phyloP scores from a whole-genome alignment of 176 grass and related monocot species.

The Leersia perrieri region DNA sequence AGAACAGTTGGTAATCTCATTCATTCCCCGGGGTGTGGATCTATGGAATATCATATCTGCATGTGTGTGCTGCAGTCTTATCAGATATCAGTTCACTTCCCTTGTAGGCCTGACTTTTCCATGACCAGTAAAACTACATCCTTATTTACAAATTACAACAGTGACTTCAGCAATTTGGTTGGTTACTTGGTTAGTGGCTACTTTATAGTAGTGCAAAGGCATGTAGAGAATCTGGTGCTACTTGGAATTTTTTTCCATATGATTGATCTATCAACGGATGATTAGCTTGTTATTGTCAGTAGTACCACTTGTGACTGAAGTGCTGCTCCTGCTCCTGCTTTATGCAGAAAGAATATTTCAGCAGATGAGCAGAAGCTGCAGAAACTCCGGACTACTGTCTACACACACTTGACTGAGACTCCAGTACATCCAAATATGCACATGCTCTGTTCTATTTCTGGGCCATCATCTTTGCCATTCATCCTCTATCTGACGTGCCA shows the following conservation, averaged over 20 bases:
- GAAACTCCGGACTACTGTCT: background rate
- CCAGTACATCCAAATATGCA: background rate
- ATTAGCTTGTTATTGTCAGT: background rate
- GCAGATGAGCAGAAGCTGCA: background rate
- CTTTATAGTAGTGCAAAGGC: background rate
- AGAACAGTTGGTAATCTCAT: conserved; percentile 13
- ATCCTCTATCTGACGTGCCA: background rate
- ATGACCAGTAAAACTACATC: background rate
- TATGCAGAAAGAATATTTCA: background rate
- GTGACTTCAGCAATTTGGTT: background rate
- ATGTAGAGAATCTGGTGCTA: background rate
- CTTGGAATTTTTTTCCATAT: background rate
- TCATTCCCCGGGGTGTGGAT: conserved; percentile 10
- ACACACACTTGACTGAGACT: background rate
- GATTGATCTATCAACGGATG: background rate
- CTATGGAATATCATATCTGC: conserved; percentile 8
- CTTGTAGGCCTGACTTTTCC: conserved; percentile 25
- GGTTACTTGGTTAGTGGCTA: conserved; percentile 12
- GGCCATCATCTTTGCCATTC: background rate
- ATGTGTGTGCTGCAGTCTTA: conserved; percentile 14
- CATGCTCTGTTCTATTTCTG: background rate
- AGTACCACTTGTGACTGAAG: background rate
- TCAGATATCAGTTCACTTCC: background rate
- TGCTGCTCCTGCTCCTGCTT: background rate
- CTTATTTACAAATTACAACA: background rate